Conservation (phyloP, 768 basidiomycete species). For the Zangia roseola region DNA sequence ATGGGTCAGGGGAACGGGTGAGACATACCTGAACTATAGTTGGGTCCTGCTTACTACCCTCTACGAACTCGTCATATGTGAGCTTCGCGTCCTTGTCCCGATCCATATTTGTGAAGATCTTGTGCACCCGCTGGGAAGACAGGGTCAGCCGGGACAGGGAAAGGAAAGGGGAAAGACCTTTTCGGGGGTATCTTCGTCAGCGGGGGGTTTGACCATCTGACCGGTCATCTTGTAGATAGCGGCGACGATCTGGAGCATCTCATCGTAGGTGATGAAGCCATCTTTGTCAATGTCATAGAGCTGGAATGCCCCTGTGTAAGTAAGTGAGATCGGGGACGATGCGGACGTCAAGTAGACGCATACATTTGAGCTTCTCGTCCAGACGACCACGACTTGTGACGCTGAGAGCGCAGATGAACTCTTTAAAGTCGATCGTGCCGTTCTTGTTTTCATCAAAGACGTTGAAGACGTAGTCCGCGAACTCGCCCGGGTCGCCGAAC, state of each 20-base stretch:
- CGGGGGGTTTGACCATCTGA: slow-evolving; percentile 97
- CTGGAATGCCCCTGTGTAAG: slow-evolving; percentile 91
- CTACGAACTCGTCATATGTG: slow-evolving; percentile 96
- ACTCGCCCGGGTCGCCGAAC: slow-evolving; percentile 95
- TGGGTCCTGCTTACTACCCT: slow-evolving; percentile 98
- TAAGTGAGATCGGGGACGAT: slow-evolving; percentile 17
- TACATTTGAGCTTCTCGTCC: slow-evolving; percentile 98
- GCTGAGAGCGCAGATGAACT: slow-evolving; percentile 97
- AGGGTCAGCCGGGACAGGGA: slow-evolving; percentile 12
- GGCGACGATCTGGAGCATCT: slow-evolving; percentile 98
- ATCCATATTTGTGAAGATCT: slow-evolving; percentile 99
- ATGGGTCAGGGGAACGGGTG: slow-evolving; percentile 8
- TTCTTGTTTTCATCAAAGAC: slow-evolving; percentile 95
- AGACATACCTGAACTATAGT: slow-evolving; percentile 90
- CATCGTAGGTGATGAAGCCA: slow-evolving; percentile 96
- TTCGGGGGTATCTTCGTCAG: slow-evolving; percentile 99
- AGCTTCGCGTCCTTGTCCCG: slow-evolving; percentile 89
- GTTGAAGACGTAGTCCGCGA: slow-evolving; percentile 98
- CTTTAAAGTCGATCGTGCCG: slow-evolving; percentile 98
- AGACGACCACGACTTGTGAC: slow-evolving; percentile 90
- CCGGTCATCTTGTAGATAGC: slow-evolving; percentile 99
- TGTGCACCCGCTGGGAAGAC: slow-evolving; percentile 81
- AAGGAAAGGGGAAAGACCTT: slow-evolving; percentile 55
- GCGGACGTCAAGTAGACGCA: slow-evolving; percentile 34
- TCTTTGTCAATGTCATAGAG: slow-evolving; percentile 99